phyloP scores from a whole-genome alignment of 768 basidiomycete species.

The Boletus fagicola region DNA sequence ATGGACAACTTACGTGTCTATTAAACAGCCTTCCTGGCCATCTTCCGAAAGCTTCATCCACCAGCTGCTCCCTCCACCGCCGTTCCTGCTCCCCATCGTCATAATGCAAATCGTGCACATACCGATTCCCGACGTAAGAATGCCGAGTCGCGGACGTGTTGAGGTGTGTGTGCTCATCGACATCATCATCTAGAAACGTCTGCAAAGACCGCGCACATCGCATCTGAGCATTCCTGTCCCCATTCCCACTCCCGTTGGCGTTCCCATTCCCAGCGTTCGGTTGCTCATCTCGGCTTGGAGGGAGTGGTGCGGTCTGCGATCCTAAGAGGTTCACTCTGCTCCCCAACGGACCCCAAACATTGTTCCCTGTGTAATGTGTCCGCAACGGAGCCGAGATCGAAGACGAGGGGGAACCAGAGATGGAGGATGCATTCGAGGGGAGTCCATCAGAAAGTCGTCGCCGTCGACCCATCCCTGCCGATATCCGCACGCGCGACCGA shows the following conservation, averaged over 20 bases:
- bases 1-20: conserved; percentile 50
- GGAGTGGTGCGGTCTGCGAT: conserved; percentile 3
- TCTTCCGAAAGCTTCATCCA: conserved; percentile 57
- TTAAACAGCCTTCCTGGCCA: conserved; percentile 74
- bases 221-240: not conserved
- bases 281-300: not conserved
- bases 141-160: conserved; percentile 26
- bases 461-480: conserved; percentile 60
- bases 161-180: conserved; percentile 42
- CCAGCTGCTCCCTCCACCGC: conserved; percentile 40
- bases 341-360: conserved; percentile 62
- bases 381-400: conserved; percentile 81
- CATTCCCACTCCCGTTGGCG: not conserved
- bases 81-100: conserved; percentile 34
- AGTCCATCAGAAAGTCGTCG: conserved; percentile 33
- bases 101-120: conserved; percentile 17
- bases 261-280: not conserved
- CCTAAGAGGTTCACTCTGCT: conserved; percentile 45
- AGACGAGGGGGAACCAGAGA: conserved; percentile 68
- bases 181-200: conserved; percentile 13
- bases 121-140: conserved; percentile 21
- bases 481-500: conserved; percentile 73
- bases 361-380: conserved; percentile 48
- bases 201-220: conserved; percentile 8
- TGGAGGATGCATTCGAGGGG: conserved; percentile 36